phyloP scores from a whole-genome alignment of 169 alveolate species.

The Eimeria maxima region DNA sequence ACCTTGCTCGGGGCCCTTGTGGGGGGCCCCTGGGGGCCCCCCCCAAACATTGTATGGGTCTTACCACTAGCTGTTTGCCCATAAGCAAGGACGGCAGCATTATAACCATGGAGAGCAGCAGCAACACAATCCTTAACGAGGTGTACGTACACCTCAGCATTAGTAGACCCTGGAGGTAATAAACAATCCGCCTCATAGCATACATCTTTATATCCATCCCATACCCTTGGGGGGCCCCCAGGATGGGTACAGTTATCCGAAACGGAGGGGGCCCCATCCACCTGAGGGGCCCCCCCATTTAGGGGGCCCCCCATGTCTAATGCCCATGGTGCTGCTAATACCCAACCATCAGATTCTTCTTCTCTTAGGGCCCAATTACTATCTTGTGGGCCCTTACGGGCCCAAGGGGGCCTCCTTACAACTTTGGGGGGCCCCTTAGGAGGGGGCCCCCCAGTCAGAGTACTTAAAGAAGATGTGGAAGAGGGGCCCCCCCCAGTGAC shows the following conservation, averaged over 20 bases:
- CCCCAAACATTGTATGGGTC: conserved; percentile 98
- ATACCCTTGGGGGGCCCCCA: conserved; percentile 54
- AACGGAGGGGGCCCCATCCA: too few species aligned
- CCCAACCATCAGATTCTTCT: conserved; percentile 53
- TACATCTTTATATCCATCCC: conserved; percentile 50
- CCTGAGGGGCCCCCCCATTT: not conserved
- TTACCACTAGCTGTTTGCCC: conserved; percentile 99
- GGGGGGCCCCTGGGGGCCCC: conserved; percentile 89
- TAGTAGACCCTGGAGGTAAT: conserved; percentile 86
- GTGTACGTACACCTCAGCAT: conserved; percentile 88
- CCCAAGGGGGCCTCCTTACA: conserved; percentile 63
- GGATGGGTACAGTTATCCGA: too few species aligned
- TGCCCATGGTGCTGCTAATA: conserved; percentile 60
- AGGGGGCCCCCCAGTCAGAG: conserved; percentile 2
- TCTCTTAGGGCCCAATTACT: conserved; percentile 25
- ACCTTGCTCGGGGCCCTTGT: conserved; percentile 84
- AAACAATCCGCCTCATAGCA: conserved; percentile 86
- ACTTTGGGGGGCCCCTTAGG: not conserved
- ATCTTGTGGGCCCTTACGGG: conserved; percentile 39
- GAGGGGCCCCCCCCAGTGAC: not conserved
- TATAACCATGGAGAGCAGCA: conserved; percentile 92
- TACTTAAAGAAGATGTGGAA: not conserved
- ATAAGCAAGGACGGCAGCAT: conserved; percentile 96
- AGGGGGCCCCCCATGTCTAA: conserved; percentile 53
- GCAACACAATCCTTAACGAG: conserved; percentile 90